phyloP scores from a whole-genome alignment of 225 moss, liverwort and hornwort genomes.

The Rhytidiadelphus loreus region DNA sequence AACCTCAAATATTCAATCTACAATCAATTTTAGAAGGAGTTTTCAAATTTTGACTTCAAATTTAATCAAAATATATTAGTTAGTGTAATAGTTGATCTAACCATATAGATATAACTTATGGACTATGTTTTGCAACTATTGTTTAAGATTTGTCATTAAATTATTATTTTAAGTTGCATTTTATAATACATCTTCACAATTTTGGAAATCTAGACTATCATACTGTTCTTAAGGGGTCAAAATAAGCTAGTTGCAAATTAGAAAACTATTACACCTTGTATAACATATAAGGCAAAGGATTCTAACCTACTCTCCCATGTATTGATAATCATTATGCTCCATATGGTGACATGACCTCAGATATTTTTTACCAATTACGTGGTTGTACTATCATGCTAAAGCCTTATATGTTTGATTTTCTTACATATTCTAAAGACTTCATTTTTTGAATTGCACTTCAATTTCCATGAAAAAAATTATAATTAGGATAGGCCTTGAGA shows the following conservation, averaged over 20 bases:
- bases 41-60: not conserved
- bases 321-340: not conserved
- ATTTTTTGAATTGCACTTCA: no score
- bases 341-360: not conserved
- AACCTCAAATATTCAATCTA: not conserved
- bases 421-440: no score
- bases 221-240: accelerated
- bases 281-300: not conserved
- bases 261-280: not conserved
- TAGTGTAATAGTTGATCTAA: not conserved
- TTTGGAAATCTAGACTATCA: not conserved
- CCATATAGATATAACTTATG: accelerated
- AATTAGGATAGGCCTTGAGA: no score
- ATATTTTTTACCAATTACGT: not conserved
- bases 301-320: accelerated
- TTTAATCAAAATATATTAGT: not conserved
- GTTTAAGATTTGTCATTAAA: not conserved
- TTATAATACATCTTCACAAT: not conserved
- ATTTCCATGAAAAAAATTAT: no score
- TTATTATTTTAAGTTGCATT: not conserved
- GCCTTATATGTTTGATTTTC: not conserved
- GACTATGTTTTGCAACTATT: not conserved
- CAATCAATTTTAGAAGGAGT: not conserved
- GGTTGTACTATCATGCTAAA: not conserved
- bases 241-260: not conserved